Conservation (phyloP, 805 yeast species). For the Blastobotrys terrestris region DNA sequence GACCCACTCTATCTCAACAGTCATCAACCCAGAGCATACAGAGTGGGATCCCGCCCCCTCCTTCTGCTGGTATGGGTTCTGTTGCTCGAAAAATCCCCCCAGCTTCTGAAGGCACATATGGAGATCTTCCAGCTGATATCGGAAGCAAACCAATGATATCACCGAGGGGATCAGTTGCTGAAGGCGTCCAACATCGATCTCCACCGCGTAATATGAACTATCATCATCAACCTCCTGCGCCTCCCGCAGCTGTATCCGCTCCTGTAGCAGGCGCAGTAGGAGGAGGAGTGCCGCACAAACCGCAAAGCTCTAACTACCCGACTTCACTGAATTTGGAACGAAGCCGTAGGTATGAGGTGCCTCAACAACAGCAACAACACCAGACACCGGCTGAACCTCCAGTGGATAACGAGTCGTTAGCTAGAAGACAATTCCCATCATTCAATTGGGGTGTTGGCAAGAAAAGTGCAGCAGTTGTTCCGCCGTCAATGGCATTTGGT, state of each 20-base stretch:
- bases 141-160: not conserved
- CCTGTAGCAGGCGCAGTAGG: not conserved
- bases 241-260: not conserved
- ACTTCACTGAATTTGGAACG: slow-evolving; percentile 1
- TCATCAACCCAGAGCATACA: not conserved
- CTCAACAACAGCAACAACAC: not conserved
- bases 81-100: not conserved
- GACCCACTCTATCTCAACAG: not conserved
- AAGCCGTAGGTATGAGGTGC: not conserved
- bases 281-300: not conserved
- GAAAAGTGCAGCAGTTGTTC: slow-evolving; percentile 41
- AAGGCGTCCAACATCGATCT: not conserved
- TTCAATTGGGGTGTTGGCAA: slow-evolving; percentile 57
- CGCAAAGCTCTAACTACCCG: slow-evolving; percentile 8
- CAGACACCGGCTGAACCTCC: slow-evolving; percentile 10
- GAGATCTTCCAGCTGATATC: not conserved
- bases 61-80: not conserved
- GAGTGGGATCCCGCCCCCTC: not conserved
- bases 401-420: slow-evolving; percentile 37
- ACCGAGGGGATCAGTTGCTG: not conserved
- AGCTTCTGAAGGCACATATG: not conserved
- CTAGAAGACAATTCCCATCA: slow-evolving; percentile 65
- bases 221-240: not conserved
- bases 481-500: slow-evolving; percentile 35
- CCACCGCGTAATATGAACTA: not conserved